Evolutionary conservation across 257 asterid genomes (phyloP).

Genomic region (Lycium barbarum): DNA sequence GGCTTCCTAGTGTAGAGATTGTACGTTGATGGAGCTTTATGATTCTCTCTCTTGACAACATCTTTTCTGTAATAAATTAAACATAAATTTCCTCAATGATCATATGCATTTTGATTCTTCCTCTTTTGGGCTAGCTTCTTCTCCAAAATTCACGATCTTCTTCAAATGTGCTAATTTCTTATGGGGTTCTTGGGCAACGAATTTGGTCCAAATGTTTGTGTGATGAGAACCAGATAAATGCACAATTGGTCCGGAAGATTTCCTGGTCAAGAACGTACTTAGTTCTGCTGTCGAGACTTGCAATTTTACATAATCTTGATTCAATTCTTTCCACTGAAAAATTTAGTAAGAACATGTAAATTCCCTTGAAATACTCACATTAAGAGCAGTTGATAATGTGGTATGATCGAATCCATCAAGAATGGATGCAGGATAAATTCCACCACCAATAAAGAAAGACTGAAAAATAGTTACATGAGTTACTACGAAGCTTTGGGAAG

Average conservation of each 20-base stretch:
- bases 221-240: constrained; percentile 46
- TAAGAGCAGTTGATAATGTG: constrained; percentile 49
- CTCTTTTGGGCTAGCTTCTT: constrained; percentile 12
- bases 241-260: constrained; percentile 63
- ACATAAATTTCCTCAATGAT: constrained; percentile 64
- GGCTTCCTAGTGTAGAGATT: constrained; percentile 63
- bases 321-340: not conserved
- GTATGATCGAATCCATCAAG: constrained; percentile 73
- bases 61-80: constrained; percentile 35
- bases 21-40: constrained; percentile 59
- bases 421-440: constrained; percentile 68
- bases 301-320: not conserved
- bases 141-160: constrained; percentile 41
- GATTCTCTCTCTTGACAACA: constrained; percentile 13
- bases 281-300: constrained; percentile 64
- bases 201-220: constrained; percentile 57
- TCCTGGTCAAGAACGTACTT: constrained; percentile 47
- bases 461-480: constrained; percentile 30
- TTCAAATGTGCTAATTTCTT: constrained; percentile 55
- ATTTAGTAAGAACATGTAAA: not conserved
- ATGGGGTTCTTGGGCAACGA: constrained; percentile 50
- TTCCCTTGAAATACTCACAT: constrained; percentile 50
- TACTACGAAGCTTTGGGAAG: not conserved
- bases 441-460: constrained; percentile 87
- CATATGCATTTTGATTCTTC: constrained; percentile 38